Conservation (phyloP, 1,284 basidiomycete genomes). For the Ceratobasidium sp. region DNA sequence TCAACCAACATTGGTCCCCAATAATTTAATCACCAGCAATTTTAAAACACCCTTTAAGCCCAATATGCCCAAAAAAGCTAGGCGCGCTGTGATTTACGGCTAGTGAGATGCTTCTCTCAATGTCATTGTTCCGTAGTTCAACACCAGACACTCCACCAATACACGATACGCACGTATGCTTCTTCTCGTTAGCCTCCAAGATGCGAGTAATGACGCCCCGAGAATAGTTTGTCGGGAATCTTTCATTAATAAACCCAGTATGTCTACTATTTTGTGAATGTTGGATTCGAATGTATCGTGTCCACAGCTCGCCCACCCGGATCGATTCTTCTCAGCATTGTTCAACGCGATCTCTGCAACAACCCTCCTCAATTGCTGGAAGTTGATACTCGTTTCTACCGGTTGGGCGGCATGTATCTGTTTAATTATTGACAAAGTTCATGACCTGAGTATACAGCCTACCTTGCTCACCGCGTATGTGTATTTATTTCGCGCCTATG, state of each 20-base stretch:
- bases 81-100: neutral
- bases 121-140: neutral
- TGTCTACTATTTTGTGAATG: neutral
- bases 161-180: neutral
- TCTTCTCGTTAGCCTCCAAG: neutral
- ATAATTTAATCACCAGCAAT: neutral
- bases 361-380: constrained; percentile 73
- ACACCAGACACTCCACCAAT: neutral
- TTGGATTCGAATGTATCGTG: neutral
- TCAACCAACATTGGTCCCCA: neutral
- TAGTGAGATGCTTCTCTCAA: neutral
- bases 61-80: neutral
- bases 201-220: too few species aligned
- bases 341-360: constrained; percentile 59
- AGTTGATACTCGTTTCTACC: constrained; percentile 68
- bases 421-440: constrained; percentile 2
- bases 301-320: neutral
- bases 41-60: neutral
- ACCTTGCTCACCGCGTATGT: constrained; percentile 3
- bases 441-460: constrained; percentile 8
- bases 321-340: constrained; percentile 10
- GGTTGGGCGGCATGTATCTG: constrained; percentile 60
- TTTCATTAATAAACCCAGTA: constrained; percentile 2
- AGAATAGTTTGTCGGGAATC: neutral
- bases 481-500: neutral